Base-by-base conservation (phyloP, 2,329 filamentous ascomycete genomes). In the Alternaria viburni region DNA sequence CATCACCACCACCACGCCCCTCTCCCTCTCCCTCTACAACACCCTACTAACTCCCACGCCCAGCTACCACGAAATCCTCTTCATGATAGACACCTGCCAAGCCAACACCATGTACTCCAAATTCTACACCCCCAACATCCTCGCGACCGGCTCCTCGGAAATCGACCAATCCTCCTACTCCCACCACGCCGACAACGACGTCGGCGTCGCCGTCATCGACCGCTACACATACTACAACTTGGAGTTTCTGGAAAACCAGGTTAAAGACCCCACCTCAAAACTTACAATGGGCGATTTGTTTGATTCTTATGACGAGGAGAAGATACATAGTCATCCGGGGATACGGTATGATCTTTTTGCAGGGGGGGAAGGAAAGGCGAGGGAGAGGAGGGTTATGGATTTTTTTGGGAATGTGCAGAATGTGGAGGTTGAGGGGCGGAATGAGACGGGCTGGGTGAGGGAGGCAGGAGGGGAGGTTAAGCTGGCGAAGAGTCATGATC, bases 71-170 rank as follows among this genome's bases (percentile, higher is more conserved):
- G 96, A 99, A 81, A 90, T 99, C 71, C 88, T 99, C 61, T 99
- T 99, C 85, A 99, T 99, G 96, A 99, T 99, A 81, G 96, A 99
- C 80, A 99, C 96, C 0, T 99, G 96, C 83, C 96, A 99, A 83
- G 96, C 96, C 59, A 99, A 99, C 80, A 99, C 96, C 30, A 97
- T 99, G 93, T 99, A 97, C 83, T 95, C 90, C 78, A 95, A 97
- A 74, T 93, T 99, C 76, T 99, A 99, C 84, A 97, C 93, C 6
- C 95, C 95, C 51, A 98, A 98, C 76, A 97, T 99, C 74, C 93
- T 99, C 74, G 96, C 96, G 0, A 99, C 96, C 0, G 96, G 96
- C n/a, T 97, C 93, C 30, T 96, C 92, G 4, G 93, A 96, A 79
- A 90, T 98, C 65, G 95, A 98, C 77, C 93, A 99, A 81, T 97